Percentiles rank a stretch among this genome's conserved stretches.
Evolutionary conservation across 1,284 basidiomycete genomes (phyloP).

Genomic region (Leccinum cinnamomeum): DNA sequence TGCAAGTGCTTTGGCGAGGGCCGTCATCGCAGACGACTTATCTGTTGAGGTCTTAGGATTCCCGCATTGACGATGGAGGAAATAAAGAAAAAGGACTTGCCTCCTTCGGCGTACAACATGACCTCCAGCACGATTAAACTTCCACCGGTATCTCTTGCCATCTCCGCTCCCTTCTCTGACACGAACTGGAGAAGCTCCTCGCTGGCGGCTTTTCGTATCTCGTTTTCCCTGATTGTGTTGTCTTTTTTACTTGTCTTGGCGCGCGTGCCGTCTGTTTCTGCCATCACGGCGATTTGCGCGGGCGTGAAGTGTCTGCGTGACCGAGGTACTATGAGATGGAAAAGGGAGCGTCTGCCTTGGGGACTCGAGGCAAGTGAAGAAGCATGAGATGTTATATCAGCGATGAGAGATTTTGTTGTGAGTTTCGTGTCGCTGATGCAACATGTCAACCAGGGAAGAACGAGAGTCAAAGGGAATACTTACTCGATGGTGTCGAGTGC

Average conservation of each 20-base stretch:
- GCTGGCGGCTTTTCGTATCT: slow-evolving; percentile 71
- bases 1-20: slow-evolving; percentile 58
- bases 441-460: slow-evolving; percentile 7
- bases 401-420: slow-evolving; percentile 72
- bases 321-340: slow-evolving; percentile 80
- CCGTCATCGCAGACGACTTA: slow-evolving; percentile 60
- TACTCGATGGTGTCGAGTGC: slow-evolving; percentile 87
- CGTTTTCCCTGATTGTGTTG: slow-evolving; percentile 54
- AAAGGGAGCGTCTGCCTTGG: slow-evolving; percentile 74
- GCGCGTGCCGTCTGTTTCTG: slow-evolving; percentile 59
- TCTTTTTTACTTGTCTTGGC: slow-evolving; percentile 81
- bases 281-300: slow-evolving; percentile 64
- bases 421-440: slow-evolving; percentile 79
- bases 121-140: slow-evolving; percentile 77
- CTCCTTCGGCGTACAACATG: slow-evolving; percentile 79
- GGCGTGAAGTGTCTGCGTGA: slow-evolving; percentile 82
- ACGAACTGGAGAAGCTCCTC: slow-evolving; percentile 69
- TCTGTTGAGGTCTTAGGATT: slow-evolving; percentile 46
- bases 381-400: slow-evolving; percentile 58
- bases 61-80: background rate
- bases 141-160: slow-evolving; percentile 74
- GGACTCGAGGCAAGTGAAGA: slow-evolving; percentile 54
- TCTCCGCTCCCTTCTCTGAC: slow-evolving; percentile 52
- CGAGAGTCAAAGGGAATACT: slow-evolving; percentile 24
- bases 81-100: slow-evolving; percentile 37